Conservation (phyloP, 306 rosid species). For the Quercus wislizeni region DNA sequence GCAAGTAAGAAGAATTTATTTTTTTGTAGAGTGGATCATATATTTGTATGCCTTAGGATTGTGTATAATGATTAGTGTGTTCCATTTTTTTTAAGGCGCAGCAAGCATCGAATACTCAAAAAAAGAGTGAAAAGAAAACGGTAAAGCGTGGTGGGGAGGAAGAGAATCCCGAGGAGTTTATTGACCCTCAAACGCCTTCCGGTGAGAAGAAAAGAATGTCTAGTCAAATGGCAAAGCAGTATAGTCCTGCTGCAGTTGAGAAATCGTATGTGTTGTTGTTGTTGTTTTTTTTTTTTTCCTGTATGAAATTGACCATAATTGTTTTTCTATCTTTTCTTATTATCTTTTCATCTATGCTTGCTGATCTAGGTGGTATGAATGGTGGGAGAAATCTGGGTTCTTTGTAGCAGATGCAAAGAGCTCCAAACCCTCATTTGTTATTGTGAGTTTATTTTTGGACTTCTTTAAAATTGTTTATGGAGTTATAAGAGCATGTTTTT, state of each 20-base stretch:
- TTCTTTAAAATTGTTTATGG: conserved; percentile 10
- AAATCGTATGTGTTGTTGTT: conserved; percentile 59
- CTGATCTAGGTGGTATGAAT: conserved; percentile 77
- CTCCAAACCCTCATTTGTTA: conserved; percentile 79
- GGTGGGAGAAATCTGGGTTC: conserved; percentile 86
- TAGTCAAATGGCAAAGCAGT: conserved; percentile 76
- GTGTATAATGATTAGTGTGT: not conserved
- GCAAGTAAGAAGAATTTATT: conserved; percentile 41
- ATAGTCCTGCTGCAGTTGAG: conserved; percentile 73
- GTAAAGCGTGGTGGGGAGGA: conserved; percentile 62
- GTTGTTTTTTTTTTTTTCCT: not conserved
- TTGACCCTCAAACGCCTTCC: conserved; percentile 71
- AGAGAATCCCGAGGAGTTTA: conserved; percentile 67
- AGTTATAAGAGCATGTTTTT: not conserved
- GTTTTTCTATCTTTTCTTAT: no score
- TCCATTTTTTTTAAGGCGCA: conserved; percentile 45
- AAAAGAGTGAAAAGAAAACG: conserved; percentile 73
- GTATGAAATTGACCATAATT: conserved; percentile 1
- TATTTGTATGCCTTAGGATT: not conserved
- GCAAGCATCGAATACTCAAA: conserved; percentile 51
- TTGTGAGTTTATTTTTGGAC: conserved; percentile 54
- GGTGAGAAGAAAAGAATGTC: conserved; percentile 80
- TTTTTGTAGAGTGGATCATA: not conserved
- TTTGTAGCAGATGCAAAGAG: conserved; percentile 84
- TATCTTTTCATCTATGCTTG: conserved; percentile 21